Evolutionary conservation across 1,139 yeast genomes (phyloP).

Genomic region (Pichia sp.): DNA sequence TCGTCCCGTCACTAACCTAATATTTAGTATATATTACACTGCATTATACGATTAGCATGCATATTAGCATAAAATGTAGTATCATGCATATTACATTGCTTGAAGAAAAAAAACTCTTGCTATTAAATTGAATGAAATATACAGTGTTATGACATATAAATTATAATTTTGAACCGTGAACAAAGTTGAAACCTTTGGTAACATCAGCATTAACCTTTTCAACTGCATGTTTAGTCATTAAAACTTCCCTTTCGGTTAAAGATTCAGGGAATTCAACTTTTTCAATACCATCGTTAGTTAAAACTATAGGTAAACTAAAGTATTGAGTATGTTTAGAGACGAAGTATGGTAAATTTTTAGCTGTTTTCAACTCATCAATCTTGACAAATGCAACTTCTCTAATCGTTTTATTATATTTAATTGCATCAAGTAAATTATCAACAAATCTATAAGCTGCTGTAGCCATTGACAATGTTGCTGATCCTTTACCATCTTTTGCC

Average conservation of each 20-base stretch:
- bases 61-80: too few species aligned
- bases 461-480: conserved; percentile 76
- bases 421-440: conserved; percentile 41
- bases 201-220: conserved; percentile 51
- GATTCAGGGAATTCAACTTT: conserved; percentile 40
- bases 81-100: too few species aligned
- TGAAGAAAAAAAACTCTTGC: too few species aligned
- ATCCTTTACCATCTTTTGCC: conserved; percentile 72
- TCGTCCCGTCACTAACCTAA: too few species aligned
- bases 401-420: conserved; percentile 26
- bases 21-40: too few species aligned
- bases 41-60: too few species aligned
- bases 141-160: background rate
- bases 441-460: conserved; percentile 68
- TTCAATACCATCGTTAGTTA: conserved; percentile 45
- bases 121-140: background rate
- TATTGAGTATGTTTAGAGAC: conserved; percentile 41
- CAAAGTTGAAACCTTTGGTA: conserved; percentile 55
- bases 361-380: conserved; percentile 40
- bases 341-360: conserved; percentile 23
- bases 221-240: conserved; percentile 46
- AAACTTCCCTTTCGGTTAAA: conserved; percentile 38
- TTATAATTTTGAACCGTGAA: conserved; percentile 41
- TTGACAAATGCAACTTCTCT: conserved; percentile 56
- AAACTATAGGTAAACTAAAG: conserved; percentile 56